Conservation (phyloP, 1,139 yeast species). For the Suhomyces wounanorum region DNA sequence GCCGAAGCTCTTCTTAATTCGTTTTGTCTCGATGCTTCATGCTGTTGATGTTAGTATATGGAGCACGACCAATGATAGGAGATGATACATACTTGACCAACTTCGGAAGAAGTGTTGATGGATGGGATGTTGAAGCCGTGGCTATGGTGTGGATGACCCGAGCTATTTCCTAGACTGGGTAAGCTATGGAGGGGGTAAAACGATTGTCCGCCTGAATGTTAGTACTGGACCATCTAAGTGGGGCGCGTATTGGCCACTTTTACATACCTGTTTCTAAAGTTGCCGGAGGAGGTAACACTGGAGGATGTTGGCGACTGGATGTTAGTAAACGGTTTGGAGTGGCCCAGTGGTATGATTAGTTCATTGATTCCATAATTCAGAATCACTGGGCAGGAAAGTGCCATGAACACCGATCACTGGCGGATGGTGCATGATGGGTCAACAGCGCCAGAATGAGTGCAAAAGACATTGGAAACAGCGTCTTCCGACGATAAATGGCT, state of each 20-base stretch:
- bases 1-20: conserved; percentile 32
- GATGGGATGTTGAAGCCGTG: conserved; percentile 52
- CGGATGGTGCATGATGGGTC: neutral
- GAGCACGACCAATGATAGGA: conserved; percentile 15
- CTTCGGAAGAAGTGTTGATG: conserved; percentile 37
- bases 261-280: conserved; percentile 52
- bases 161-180: conserved; percentile 51
- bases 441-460: neutral
- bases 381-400: neutral
- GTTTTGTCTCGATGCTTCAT: conserved; percentile 27
- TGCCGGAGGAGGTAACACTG: conserved; percentile 60
- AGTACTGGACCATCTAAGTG: neutral
- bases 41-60: conserved; percentile 15
- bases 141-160: conserved; percentile 37
- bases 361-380: neutral
- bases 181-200: conserved; percentile 54
- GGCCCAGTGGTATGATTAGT: neutral
- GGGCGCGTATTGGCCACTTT: neutral
- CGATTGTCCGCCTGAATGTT: conserved; percentile 42
- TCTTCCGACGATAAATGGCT: neutral
- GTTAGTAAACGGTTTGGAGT: conserved; percentile 28
- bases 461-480: neutral
- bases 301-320: conserved; percentile 46
- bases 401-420: neutral
- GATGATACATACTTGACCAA: conserved; percentile 31